Base-by-base conservation (phyloP, 108 stramenopile species). In the Stephanodiscus triporus region DNA sequence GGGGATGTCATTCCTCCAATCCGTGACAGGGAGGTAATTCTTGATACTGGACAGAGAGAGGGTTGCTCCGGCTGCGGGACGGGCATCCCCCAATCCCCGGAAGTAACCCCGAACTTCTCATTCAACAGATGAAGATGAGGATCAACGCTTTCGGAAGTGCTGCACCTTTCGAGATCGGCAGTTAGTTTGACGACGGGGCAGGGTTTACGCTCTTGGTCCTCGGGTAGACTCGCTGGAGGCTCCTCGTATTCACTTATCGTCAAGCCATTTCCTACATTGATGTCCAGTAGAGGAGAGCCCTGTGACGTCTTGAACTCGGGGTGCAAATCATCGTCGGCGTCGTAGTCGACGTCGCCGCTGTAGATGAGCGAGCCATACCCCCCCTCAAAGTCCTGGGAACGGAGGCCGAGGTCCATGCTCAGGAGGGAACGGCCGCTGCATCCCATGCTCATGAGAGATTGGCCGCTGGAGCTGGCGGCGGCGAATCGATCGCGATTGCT, bases 71-170 rank as follows among this genome's bases (percentile, higher is more conserved):
- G 0, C 43, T 14, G 43, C 16, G 14, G 14, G 14, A 45, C 43
- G 16, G 43, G 43, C 26, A 34, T 27, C 8, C 50, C 68, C 80
- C 80, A 81, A 36, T 81, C 80, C n/a, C 36, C 38, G 4, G 72
- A 63, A 8, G 67, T 54, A 42, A 81, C 29, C 43, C 53, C 68
- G 16, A 40, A 32, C 24, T 55, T 34, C 40, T 42, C 32, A 54
- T 30, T 26, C 53, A 57, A 50, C 5, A 68, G 49, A 17, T n/a
- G n/a, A n/a, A n/a, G n/a, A n/a, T n/a, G n/a, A n/a, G n/a, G n/a
- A n/a, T 45, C 43, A 14, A 45, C 43, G 43, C 16, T 45, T 36
- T 49, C 40, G 8, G 53, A 72, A 19, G 79, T 80, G 36, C 72
- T 69, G 37, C 68, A 45, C 37, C 79, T 55, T 45, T 58, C 76